phyloP scores from a whole-genome alignment of 1,139 yeast species.

The Scheffersomyces parashehatae region DNA sequence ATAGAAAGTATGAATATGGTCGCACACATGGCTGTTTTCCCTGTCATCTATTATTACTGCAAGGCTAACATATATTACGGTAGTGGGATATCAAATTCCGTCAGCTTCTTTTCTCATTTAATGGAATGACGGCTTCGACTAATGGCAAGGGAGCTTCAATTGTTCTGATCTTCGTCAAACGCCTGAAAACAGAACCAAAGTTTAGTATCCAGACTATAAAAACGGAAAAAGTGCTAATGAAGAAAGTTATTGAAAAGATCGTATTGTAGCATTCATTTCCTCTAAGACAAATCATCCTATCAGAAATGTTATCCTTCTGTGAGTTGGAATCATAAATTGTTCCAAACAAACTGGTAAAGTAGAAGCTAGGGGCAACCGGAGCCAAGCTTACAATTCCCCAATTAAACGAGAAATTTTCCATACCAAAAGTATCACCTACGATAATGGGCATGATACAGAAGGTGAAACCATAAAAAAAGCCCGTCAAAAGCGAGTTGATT shows the following conservation, averaged over 20 bases:
- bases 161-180: not conserved
- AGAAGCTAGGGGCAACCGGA: constrained; percentile 53
- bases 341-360: constrained; percentile 55
- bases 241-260: constrained; percentile 39
- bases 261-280: constrained; percentile 47
- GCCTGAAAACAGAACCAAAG: constrained; percentile 12
- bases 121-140: not conserved
- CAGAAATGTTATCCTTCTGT: constrained; percentile 1
- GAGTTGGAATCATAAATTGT: constrained; percentile 49
- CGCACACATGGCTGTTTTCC: too few relatives aligned
- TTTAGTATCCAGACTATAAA: constrained; percentile 27
- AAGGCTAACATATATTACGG: too few relatives aligned
- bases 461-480: constrained; percentile 58
- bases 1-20: too few relatives aligned
- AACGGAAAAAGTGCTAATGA: constrained; percentile 26
- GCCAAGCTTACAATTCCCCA: constrained; percentile 61
- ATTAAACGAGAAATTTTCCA: constrained; percentile 52
- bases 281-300: constrained; percentile 26
- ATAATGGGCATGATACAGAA: constrained; percentile 60
- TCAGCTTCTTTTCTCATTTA: not conserved
- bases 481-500: constrained; percentile 44
- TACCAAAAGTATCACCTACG: constrained; percentile 60
- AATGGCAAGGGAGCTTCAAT: not conserved
- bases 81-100: too few relatives aligned
- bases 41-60: too few relatives aligned